Conservation (phyloP, 345 rosid species). For the Sonneratia caseolaris region DNA sequence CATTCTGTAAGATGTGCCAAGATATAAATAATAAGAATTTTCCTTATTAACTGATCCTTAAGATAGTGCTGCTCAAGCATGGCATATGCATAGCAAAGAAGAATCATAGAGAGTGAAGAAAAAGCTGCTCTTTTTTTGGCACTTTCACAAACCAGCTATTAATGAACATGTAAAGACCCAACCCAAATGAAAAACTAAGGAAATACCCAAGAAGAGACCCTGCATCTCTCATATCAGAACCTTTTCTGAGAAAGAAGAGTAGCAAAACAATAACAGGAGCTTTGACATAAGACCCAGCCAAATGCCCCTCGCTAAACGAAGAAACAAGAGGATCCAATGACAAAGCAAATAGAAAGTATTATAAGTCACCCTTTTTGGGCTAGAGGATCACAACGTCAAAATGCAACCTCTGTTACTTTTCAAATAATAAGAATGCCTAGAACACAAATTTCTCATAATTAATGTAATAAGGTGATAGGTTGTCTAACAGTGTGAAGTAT, state of each 20-base stretch:
- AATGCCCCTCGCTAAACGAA: not conserved
- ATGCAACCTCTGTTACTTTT: too few species aligned
- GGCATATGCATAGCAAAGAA: not conserved
- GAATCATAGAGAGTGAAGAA: not conserved
- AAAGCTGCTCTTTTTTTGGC: not conserved
- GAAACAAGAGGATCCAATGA: not conserved
- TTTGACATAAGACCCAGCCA: not conserved
- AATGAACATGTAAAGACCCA: not conserved
- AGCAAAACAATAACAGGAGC: not conserved
- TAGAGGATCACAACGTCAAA: too few species aligned
- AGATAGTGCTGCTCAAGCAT: not conserved
- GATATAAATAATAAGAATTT: conserved; percentile 3
- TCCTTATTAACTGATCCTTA: not conserved
- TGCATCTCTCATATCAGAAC: not conserved
- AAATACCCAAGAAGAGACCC: not conserved
- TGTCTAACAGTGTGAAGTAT: too few species aligned
- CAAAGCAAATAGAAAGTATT: not conserved
- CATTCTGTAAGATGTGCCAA: conserved; percentile 23
- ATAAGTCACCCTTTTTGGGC: not conserved
- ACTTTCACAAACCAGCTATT: not conserved
- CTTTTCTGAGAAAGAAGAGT: not conserved
- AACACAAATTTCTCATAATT: too few species aligned
- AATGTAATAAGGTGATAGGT: too few species aligned
- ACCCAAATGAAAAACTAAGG: not conserved
- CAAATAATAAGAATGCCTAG: too few species aligned